These are phyloP conservation scores for Candida sakaeoensis DNA, from an alignment of 805 yeast species.

Conservation along the genomic window DNA sequence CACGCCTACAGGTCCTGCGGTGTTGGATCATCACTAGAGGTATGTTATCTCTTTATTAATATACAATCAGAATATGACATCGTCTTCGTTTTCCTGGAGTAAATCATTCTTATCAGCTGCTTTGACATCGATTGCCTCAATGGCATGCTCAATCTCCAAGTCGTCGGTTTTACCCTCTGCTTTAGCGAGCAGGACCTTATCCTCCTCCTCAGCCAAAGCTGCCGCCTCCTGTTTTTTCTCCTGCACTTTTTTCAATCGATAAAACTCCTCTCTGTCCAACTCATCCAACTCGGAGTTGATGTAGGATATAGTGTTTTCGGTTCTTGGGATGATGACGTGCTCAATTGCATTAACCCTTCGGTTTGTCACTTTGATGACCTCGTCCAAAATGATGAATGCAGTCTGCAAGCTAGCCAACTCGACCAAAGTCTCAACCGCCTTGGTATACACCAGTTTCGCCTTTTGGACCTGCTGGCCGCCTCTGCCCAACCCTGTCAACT, in stretches of 20 bases:
- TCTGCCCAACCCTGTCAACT: constrained; percentile 93
- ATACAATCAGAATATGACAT: constrained; percentile 35
- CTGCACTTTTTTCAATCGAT: constrained; percentile 92
- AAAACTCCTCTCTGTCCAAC: constrained; percentile 96
- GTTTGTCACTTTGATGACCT: constrained; percentile 95
- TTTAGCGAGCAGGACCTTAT: constrained; percentile 11
- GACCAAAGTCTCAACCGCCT: constrained; percentile 94
- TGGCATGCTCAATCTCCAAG: constrained; percentile 25
- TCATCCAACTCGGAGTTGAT: constrained; percentile 96
- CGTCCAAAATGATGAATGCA: constrained; percentile 93
- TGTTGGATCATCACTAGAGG: neutral
- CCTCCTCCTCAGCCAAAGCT: constrained; percentile 61
- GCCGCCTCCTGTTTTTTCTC: constrained; percentile 85
- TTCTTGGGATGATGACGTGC: constrained; percentile 96
- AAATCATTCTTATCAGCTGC: constrained; percentile 19
- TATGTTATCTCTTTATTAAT: neutral
- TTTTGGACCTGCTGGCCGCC: constrained; percentile 98
- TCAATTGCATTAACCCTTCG: constrained; percentile 98
- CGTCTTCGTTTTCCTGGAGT: constrained; percentile 43
- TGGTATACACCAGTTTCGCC: constrained; percentile 89
- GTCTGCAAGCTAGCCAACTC: constrained; percentile 95
- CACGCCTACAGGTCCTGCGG: too few relatives aligned
- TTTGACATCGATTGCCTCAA: constrained; percentile 22
- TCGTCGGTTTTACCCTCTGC: constrained; percentile 13
- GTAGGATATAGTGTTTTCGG: constrained; percentile 88